Conservation (phyloP, 805 yeast species). For the Wickerhamomyces alni region DNA sequence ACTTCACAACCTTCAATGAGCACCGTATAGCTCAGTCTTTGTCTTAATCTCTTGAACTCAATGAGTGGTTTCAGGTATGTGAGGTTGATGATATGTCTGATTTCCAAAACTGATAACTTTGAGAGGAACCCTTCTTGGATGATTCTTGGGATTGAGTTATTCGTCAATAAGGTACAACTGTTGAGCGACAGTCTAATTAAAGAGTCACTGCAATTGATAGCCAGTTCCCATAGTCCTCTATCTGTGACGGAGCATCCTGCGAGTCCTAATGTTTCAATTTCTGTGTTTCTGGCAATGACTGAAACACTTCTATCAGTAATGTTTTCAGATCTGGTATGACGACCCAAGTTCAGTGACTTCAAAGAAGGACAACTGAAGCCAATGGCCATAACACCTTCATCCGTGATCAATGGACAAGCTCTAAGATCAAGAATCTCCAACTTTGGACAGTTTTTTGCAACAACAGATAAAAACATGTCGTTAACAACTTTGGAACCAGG, state of each 20-base stretch:
- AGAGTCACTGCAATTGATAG: constrained; percentile 40
- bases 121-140: constrained; percentile 42
- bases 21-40: constrained; percentile 30
- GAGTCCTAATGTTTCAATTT: constrained; percentile 66
- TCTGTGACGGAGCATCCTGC: constrained; percentile 87
- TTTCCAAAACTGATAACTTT: constrained; percentile 66
- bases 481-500: constrained; percentile 66
- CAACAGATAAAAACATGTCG: constrained; percentile 49
- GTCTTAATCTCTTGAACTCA: constrained; percentile 46
- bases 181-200: constrained; percentile 70
- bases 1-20: constrained; percentile 76
- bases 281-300: constrained; percentile 45
- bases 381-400: constrained; percentile 65
- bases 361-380: constrained; percentile 55
- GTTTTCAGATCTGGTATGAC: constrained; percentile 60
- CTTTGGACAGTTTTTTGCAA: constrained; percentile 51
- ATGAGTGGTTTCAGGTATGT: constrained; percentile 59
- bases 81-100: constrained; percentile 54
- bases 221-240: constrained; percentile 74
- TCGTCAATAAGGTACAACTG: constrained; percentile 56
- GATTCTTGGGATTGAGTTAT: constrained; percentile 51
- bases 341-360: constrained; percentile 66
- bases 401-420: constrained; percentile 77
- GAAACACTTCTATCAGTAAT: constrained; percentile 68
- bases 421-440: constrained; percentile 68